Evolutionary conservation across 176 grass and related monocot genomes (phyloP).

Genomic region (Bolboschoenus planiculmis): DNA sequence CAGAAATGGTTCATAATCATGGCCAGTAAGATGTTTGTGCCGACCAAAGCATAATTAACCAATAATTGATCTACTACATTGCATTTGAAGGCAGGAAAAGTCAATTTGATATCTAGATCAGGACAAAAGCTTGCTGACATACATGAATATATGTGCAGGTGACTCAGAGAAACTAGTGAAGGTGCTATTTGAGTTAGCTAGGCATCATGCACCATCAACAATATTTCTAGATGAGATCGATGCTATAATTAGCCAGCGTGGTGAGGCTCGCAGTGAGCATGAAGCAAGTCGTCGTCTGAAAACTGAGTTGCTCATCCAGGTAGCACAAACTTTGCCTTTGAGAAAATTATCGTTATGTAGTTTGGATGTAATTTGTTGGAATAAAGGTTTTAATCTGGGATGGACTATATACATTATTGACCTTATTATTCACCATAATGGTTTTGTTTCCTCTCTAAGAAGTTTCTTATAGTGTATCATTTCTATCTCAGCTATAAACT

Average conservation of each 20-base stretch:
- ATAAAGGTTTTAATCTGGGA: not conserved
- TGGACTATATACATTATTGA: not conserved
- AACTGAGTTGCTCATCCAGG: conserved; percentile 90
- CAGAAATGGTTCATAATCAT: not conserved
- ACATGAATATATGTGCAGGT: conserved; percentile 33
- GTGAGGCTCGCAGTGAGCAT: conserved; percentile 91
- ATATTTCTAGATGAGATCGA: conserved; percentile 97
- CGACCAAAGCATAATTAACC: not conserved
- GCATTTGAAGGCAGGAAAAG: not conserved
- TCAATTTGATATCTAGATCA: not conserved
- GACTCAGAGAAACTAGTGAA: conserved; percentile 91
- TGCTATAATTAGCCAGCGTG: conserved; percentile 85
- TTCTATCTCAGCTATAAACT: conserved; percentile 12
- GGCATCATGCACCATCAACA: conserved; percentile 93
- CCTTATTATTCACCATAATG: not conserved
- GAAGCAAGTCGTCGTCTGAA: conserved; percentile 89
- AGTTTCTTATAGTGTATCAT: not conserved
- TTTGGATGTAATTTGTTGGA: not conserved
- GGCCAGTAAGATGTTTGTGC: not conserved
- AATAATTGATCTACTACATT: not conserved
- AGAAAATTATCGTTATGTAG: not conserved
- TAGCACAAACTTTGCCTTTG: conserved; percentile 10
- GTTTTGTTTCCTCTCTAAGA: not conserved
- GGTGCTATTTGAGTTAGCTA: conserved; percentile 88
- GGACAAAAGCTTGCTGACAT: not conserved